Evolutionary conservation across 495 filamentous ascomycete genomes (phyloP), one percentile per base, ranked within the genome.

Genomic region (Podospora conica): DNA sequence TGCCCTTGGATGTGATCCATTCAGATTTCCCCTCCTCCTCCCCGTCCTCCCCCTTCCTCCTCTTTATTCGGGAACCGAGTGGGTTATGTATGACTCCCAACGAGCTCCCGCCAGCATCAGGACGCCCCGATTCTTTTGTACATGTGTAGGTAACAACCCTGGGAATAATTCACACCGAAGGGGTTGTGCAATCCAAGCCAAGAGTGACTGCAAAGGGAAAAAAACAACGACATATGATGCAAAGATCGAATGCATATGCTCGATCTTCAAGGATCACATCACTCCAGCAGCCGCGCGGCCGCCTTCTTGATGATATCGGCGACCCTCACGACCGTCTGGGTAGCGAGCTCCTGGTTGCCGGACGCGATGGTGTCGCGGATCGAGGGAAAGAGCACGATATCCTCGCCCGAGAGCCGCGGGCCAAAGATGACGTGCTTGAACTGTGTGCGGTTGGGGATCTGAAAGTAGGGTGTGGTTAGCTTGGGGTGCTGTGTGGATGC

Each of bases 391-490:
- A 86, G 88, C 0, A 88, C 84, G 56, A 86, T 84, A 59, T 92
- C 87, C 74, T 90, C 87, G 60, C 87, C 87, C 58, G 87, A 87
- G 7, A 85, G 77, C 73, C 92, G 85, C 15, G 95, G 95, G 0
- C 88, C 93, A 70, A 91, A 95, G 60, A 98, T 69, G 70, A 96
- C 85, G 78, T 98, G 96, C 74, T 95, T 96, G 82, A 92, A 98
- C 79, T 97, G 96, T 24, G 90, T 90, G 66, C 95, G 87, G 72
- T 91, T 91, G 29, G 92, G 93, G 27, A 96, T 81, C 90, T 95
- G 66, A 33, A 31, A n/a, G 24, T 15, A 11, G 20, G n/a, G n/a
- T n/a, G n/a, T 55, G 1, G 55, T 58, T 55, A 63, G 58, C 24
- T 20, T 22, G 1, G 20, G 29, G n/a, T n/a, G n/a, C n/a, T 8